phyloP scores from a whole-genome alignment of 2,329 filamentous ascomycete genomes.

The Aplosporella prunicola region DNA sequence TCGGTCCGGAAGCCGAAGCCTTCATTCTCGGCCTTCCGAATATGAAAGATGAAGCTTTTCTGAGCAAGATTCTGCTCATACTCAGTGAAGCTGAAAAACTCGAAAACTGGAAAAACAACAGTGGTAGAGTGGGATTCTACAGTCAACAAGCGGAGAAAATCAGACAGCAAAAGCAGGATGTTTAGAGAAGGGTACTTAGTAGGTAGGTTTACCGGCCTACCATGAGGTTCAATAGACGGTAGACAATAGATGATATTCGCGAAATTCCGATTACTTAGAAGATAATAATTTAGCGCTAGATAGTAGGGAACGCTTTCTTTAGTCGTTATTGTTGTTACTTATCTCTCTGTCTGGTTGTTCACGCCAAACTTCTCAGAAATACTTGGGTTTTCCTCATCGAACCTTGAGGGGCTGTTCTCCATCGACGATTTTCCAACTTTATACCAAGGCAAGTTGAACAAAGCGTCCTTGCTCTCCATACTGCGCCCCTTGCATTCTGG shows the following conservation, averaged over 20 bases:
- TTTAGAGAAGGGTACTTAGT: too few species aligned
- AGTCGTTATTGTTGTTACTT: too few species aligned
- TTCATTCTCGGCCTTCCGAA: background rate
- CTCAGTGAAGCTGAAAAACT: background rate
- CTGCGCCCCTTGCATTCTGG: conserved; percentile 1
- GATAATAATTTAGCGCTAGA: too few species aligned
- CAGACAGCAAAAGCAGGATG: background rate
- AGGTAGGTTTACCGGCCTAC: too few species aligned
- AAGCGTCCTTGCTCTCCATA: background rate
- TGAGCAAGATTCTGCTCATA: background rate
- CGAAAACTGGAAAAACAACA: conserved; percentile 1
- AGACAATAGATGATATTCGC: too few species aligned
- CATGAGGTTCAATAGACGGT: too few species aligned
- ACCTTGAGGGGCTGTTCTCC: too few species aligned
- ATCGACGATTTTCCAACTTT: background rate
- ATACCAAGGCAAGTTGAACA: background rate
- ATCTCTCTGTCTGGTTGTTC: too few species aligned
- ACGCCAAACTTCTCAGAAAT: too few species aligned
- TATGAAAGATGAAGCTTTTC: conserved; percentile 1
- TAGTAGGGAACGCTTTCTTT: too few species aligned
- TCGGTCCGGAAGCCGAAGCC: background rate
- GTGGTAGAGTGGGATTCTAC: background rate
- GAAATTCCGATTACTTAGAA: too few species aligned
- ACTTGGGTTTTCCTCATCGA: too few species aligned
- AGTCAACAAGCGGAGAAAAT: background rate